These are phyloP conservation scores for Verticillium zaregamsianum DNA, from an alignment of 2,329 filamentous ascomycete genomes.

Conservation along the genomic window DNA sequence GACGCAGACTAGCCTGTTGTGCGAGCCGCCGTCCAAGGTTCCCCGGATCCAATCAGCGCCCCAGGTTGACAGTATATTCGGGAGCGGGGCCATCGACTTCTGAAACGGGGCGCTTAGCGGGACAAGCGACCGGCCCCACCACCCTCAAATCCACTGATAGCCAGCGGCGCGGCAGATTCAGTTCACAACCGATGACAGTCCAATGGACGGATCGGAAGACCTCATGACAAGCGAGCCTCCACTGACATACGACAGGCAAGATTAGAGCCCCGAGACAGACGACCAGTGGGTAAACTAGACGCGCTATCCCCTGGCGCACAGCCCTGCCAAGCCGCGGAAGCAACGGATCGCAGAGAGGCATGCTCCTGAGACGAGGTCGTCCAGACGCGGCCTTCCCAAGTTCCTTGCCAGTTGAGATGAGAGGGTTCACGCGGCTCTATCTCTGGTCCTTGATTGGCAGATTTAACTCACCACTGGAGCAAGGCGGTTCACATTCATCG, in stretches of 20 bases:
- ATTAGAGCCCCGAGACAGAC: neutral
- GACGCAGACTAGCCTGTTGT: neutral
- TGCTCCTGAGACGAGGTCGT: neutral
- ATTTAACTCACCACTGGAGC: neutral
- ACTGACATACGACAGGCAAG: neutral
- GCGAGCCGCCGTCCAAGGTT: conserved; percentile 7
- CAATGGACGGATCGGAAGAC: neutral
- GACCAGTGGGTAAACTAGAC: neutral
- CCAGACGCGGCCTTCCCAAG: neutral
- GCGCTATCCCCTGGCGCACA: neutral
- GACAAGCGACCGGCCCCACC: neutral
- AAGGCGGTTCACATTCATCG: neutral
- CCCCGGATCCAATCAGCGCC: conserved; percentile 5
- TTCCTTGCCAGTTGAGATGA: too few species aligned
- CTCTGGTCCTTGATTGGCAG: neutral
- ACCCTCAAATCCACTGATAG: neutral
- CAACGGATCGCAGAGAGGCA: neutral
- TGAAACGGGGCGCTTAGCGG: conserved; percentile 2
- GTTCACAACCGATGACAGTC: neutral
- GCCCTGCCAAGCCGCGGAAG: neutral
- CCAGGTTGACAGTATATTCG: conserved; percentile 3
- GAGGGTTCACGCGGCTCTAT: neutral
- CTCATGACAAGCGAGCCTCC: neutral
- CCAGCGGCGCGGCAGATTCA: neutral
- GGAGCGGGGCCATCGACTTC: conserved; percentile 3